phyloP scores from a whole-genome alignment of 2,329 filamentous ascomycete species.

The Ophiostoma angusticollis region DNA sequence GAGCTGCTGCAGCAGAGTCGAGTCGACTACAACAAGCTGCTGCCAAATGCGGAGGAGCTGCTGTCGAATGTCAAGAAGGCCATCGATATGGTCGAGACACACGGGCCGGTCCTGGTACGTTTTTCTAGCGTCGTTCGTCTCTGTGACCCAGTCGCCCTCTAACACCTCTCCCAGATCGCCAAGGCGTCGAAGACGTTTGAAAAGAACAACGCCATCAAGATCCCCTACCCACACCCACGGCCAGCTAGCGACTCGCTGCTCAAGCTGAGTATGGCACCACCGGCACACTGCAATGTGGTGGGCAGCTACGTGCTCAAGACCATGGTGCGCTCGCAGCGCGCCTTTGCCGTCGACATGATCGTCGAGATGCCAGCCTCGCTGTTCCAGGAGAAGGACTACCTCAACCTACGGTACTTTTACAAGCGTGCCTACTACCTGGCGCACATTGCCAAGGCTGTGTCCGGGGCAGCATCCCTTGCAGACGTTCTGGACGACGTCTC shows the following conservation, averaged over 20 bases:
- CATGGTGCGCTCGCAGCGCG: constrained; percentile 49
- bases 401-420: constrained; percentile 88
- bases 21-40: constrained; percentile 36
- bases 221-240: constrained; percentile 75
- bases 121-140: background rate
- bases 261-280: constrained; percentile 65
- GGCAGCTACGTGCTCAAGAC: constrained; percentile 76
- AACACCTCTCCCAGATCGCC: constrained; percentile 41
- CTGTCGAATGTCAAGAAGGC: constrained; percentile 39
- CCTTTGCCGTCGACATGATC: constrained; percentile 63
- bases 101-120: constrained; percentile 38
- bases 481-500: constrained; percentile 42
- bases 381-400: constrained; percentile 90
- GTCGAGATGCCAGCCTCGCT: constrained; percentile 69
- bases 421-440: constrained; percentile 87
- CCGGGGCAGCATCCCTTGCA: constrained; percentile 39
- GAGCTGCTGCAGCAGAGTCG: constrained; percentile 44
- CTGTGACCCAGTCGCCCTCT: too few relatives aligned
- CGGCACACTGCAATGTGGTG: constrained; percentile 69
- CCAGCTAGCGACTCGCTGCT: constrained; percentile 68
- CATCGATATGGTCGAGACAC: constrained; percentile 37
- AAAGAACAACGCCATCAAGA: constrained; percentile 51
- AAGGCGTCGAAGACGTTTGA: constrained; percentile 58
- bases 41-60: constrained; percentile 35
- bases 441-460: constrained; percentile 58